Percentiles rank a stretch among this genome's conserved stretches.
These are phyloP conservation scores for Thalassiosira exigua DNA, from an alignment of 352 stramenopile genomes.

Conservation along the genomic window DNA sequence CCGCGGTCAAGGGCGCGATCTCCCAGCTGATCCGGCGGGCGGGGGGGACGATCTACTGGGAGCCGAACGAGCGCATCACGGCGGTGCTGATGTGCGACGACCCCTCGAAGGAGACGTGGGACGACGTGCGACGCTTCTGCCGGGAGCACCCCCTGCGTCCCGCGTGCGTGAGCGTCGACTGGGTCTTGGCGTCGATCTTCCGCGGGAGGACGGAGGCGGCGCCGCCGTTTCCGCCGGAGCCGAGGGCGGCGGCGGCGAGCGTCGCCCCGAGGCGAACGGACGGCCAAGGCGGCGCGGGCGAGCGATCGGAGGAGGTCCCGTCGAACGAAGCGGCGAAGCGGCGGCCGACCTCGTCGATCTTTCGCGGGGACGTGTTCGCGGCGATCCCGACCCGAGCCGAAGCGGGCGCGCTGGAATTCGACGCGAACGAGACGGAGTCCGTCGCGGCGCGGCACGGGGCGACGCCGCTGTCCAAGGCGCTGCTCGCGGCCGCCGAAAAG, in stretches of 20 bases:
- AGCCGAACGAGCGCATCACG: constrained; percentile 67
- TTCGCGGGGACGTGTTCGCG: constrained; percentile 68
- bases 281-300: no score
- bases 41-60: constrained; percentile 70
- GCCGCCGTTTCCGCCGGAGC: no score
- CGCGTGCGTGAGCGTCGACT: constrained; percentile 27
- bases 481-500: constrained; percentile 58
- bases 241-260: no score
- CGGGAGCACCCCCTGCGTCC: constrained; percentile 38
- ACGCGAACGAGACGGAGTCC: constrained; percentile 55
- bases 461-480: constrained; percentile 57
- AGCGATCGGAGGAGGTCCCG: no score
- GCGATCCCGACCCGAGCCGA: constrained; percentile 46
- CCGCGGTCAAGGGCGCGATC: constrained; percentile 20
- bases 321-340: constrained; percentile 7
- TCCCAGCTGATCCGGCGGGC: constrained; percentile 61
- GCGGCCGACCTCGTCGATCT: constrained; percentile 46
- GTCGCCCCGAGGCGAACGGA: no score
- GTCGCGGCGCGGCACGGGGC: constrained; percentile 63
- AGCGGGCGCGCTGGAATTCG: constrained; percentile 47
- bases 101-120: no score
- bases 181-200: constrained; percentile 35
- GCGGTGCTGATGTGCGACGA: constrained; percentile 63
- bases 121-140: constrained; percentile 40
- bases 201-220: no score